Base-by-base conservation (phyloP, 495 filamentous ascomycete genomes). In the Penicillium cosmopolitanum region DNA sequence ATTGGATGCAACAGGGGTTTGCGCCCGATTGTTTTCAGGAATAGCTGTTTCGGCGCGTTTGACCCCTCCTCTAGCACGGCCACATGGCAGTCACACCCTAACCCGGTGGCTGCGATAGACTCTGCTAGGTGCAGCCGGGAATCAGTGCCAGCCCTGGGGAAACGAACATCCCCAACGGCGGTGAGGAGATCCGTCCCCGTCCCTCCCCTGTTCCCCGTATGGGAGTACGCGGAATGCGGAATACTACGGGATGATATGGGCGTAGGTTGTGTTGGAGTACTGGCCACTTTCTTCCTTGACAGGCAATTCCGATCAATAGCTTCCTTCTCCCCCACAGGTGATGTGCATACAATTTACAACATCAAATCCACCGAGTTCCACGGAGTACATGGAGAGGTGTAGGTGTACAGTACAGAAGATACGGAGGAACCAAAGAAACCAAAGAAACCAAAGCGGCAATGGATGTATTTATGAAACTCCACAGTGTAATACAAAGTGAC, bases 91-190 rank as follows among this genome's bases (percentile, higher is more conserved):
- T 31, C 28, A 31, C 28, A 31, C 60, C 60, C 54, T 61, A 63
- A 51, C 57, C 31, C 36, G 36, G 16, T 18, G 18, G 46, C 66
- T 58, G 56, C 56, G 53, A 60, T 64, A 64, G 53, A 53, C 56
- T 60, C 54, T 55, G 38, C 63, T 66, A 68, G 55, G 43, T 50
- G 58, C 46, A 55, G 38, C 40, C 34, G 59, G 54, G 51, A 25
- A 18, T 43, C 16, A 18, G 43, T 63, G 43, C 51, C 40, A 46
- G 28, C 50, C 23, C 51, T 42, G 35, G 52, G 50, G 48, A 53
- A 58, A 55, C 34, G 31, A 48, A 38, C 34, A 35, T 52, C 35
- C 15, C 15, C 51, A 57, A 57, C 60, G 40, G 55, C 48, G 35
- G 48, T 34, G 18, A 57, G 9, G 34, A 42, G 35, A 31, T 31